phyloP scores from a whole-genome alignment of 176 grass and related monocot genomes.

The Hsuehochloa calcarea region DNA sequence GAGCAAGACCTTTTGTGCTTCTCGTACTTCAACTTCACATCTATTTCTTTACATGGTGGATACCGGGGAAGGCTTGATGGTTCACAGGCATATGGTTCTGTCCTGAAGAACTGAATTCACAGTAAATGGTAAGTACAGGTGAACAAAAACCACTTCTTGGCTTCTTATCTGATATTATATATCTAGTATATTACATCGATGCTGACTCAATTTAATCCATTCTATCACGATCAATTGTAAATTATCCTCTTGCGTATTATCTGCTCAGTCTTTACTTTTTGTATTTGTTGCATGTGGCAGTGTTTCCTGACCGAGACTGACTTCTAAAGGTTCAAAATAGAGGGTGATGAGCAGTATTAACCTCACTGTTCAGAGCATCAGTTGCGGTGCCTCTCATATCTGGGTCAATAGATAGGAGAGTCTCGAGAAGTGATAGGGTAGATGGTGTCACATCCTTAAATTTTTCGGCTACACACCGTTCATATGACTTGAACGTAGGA shows the following conservation, averaged over 20 bases:
- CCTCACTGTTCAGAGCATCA: slow-evolving; percentile 91
- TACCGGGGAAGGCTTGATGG: slow-evolving; percentile 78
- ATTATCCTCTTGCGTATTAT: background rate
- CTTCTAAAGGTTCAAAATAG: slow-evolving; percentile 14
- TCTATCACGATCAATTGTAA: background rate
- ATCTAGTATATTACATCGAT: background rate
- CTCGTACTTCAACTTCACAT: slow-evolving; percentile 61
- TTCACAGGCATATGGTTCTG: slow-evolving; percentile 85
- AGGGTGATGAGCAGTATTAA: slow-evolving; percentile 37
- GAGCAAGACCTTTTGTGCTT: slow-evolving; percentile 61
- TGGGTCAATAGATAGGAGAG: slow-evolving; percentile 81
- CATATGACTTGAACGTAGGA: slow-evolving; percentile 64
- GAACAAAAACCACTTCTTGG: background rate
- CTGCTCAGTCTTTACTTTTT: background rate
- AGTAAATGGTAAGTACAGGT: slow-evolving; percentile 27
- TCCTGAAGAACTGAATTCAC: slow-evolving; percentile 85
- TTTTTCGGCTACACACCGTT: slow-evolving; percentile 61
- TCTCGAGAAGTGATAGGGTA: slow-evolving; percentile 70
- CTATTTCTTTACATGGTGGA: slow-evolving; percentile 95
- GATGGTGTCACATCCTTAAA: slow-evolving; percentile 67
- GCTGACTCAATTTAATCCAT: background rate
- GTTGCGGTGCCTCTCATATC: slow-evolving; percentile 76
- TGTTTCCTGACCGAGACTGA: background rate
- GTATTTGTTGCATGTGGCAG: background rate
- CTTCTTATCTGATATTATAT: slow-evolving; percentile 5